Conservation (phyloP, 768 basidiomycete species). For the Saitozyma sp. region DNA sequence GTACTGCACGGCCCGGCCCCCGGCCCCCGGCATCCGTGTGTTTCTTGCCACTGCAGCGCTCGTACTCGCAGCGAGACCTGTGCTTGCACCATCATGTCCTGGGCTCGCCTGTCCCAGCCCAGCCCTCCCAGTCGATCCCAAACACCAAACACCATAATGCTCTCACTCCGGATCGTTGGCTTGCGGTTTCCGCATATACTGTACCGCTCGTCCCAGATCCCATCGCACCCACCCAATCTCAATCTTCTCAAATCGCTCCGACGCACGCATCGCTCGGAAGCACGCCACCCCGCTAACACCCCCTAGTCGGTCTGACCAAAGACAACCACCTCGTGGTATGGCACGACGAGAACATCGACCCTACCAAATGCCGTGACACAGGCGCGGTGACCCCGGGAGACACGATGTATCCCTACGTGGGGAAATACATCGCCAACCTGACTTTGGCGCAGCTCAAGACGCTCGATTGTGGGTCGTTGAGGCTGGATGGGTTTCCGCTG, state of each 20-base stretch:
- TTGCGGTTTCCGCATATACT: too few relatives aligned
- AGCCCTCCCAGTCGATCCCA: too few relatives aligned
- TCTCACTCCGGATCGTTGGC: not conserved
- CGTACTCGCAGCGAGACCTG: too few relatives aligned
- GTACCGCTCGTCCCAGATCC: too few relatives aligned
- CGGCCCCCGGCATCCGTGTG: too few relatives aligned
- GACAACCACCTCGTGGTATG: slow-evolving; percentile 76
- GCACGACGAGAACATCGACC: slow-evolving; percentile 70
- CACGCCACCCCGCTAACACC: too few relatives aligned
- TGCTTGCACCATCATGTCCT: too few relatives aligned
- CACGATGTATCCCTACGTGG: slow-evolving; percentile 43
- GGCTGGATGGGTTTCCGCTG: slow-evolving; percentile 55
- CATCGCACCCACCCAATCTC: too few relatives aligned
- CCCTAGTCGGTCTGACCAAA: slow-evolving; percentile 50
- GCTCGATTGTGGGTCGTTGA: slow-evolving; percentile 73
- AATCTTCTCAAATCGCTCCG: too few relatives aligned
- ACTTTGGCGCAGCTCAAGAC: slow-evolving; percentile 77
- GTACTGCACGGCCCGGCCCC: not conserved
- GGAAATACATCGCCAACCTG: slow-evolving; percentile 24
- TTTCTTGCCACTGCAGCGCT: too few relatives aligned
- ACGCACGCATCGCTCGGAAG: too few relatives aligned
- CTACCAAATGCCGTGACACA: slow-evolving; percentile 71
- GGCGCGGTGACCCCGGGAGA: slow-evolving; percentile 55
- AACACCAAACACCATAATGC: not conserved
- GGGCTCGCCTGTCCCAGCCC: too few relatives aligned